Conservation (phyloP, 768 basidiomycete species). For the Phaffia tasmanica region DNA sequence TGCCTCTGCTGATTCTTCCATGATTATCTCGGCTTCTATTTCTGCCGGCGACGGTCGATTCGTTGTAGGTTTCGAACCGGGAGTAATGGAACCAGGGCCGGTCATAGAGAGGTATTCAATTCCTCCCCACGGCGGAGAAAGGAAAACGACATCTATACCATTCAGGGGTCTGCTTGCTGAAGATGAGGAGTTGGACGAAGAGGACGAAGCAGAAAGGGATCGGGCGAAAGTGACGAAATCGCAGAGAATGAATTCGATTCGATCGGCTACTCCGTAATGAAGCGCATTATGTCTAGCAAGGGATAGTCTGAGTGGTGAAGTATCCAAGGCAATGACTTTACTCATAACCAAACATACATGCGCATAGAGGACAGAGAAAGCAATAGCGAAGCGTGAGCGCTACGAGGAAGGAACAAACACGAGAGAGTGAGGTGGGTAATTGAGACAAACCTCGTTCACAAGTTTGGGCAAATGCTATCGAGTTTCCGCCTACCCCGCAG, state of each 20-base stretch:
- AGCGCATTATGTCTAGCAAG: conserved; percentile 87
- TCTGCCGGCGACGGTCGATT: neutral
- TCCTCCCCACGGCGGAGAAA: conserved; percentile 96
- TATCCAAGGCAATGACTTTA: conserved; percentile 86
- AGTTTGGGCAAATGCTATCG: conserved; percentile 91
- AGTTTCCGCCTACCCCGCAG: conserved; percentile 94
- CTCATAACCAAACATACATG: neutral
- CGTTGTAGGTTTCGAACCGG: conserved; percentile 18
- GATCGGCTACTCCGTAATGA: conserved; percentile 86
- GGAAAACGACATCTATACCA: conserved; percentile 74
- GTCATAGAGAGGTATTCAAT: conserved; percentile 51
- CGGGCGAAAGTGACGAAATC: conserved; percentile 75
- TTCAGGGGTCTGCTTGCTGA: conserved; percentile 31
- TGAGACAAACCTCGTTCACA: conserved; percentile 74
- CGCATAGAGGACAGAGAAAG: neutral
- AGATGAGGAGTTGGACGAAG: neutral
- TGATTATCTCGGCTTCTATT: too few species aligned
- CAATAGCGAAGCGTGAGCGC: too few species aligned
- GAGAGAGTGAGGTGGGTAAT: neutral
- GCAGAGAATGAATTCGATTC: conserved; percentile 82
- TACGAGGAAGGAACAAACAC: neutral
- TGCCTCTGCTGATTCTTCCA: too few species aligned
- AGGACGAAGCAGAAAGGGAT: conserved; percentile 37
- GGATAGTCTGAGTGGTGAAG: conserved; percentile 66
- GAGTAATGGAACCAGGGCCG: conserved; percentile 21